Base-by-base conservation (phyloP, 169 alveolate genomes). In the Perkinsus chesapeaki region DNA sequence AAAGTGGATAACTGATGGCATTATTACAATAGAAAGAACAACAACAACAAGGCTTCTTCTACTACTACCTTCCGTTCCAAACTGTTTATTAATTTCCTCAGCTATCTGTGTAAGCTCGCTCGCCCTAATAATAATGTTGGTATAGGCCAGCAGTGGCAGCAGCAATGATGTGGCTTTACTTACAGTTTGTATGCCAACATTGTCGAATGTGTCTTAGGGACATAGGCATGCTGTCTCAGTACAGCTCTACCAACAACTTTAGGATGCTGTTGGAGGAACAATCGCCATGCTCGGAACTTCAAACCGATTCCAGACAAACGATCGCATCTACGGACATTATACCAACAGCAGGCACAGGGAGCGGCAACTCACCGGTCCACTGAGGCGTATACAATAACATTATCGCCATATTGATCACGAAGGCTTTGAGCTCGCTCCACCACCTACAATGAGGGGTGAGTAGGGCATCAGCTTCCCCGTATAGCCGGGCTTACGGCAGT, bases 291-390 rank as follows among this genome's bases (percentile, higher is more conserved):
- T 3, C 39, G 34, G 34, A 94, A 37, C 47, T 94, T 94, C 91
- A 94, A 93, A 34, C 47, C 92, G 34, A 93, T 73, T 20, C 96
- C 95, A n/a, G 95, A 94, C 27, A 94, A 91, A 0, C 60, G 73
- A 38, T 94, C 96, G 92, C 94, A 91, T 39, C 82, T 60, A 23
- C 60, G 31, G 82, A 27, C 82, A 9, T 20, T 27, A 60, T 12
- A 60, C 3, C 12, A 60, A 60, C 3, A 60, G 36, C 12, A 9
- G 3, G 82, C 37, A 60, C 3, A 1, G 12, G n/a, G 23, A 60
- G 82, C 82, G 82, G 31, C 31, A 60, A 19, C 82, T 23, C 82
- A 60, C 82, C 95, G 94, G 73, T 94, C 96, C 37, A 94, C 93
- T 3, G 95, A 92, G 16, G 91, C 93, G 36, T 93, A 94, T 37